Evolutionary conservation across 768 basidiomycete genomes (phyloP).

Genomic region (Serendipita sp.): DNA sequence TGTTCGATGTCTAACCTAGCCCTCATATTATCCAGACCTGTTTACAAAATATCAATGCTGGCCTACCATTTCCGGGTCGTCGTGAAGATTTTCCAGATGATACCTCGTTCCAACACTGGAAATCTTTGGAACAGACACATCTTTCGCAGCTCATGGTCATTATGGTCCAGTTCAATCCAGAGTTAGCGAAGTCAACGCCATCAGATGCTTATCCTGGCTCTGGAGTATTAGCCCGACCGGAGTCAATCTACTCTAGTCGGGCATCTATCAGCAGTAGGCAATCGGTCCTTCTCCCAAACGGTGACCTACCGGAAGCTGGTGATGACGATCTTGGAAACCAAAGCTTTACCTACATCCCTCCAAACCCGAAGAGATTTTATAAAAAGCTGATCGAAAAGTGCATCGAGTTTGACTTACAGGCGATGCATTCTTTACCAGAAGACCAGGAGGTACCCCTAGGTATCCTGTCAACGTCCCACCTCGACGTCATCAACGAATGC

Average conservation of each 20-base stretch:
- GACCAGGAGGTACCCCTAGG: slow-evolving; percentile 91
- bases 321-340: slow-evolving; percentile 59
- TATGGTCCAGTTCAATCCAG: slow-evolving; percentile 75
- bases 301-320: slow-evolving; percentile 18
- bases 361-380: slow-evolving; percentile 75
- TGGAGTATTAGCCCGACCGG: slow-evolving; percentile 29
- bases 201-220: slow-evolving; percentile 29
- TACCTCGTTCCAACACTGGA: slow-evolving; percentile 73
- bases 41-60: slow-evolving; percentile 79
- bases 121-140: slow-evolving; percentile 60
- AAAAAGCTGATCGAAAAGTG: slow-evolving; percentile 69
- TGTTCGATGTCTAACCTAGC: slow-evolving; percentile 7
- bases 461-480: slow-evolving; percentile 64
- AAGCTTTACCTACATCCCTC: slow-evolving; percentile 80
- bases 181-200: slow-evolving; percentile 64
- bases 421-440: slow-evolving; percentile 81
- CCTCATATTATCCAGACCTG: slow-evolving; percentile 41
- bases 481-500: slow-evolving; percentile 76
- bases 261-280: slow-evolving; percentile 52
- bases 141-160: slow-evolving; percentile 78
- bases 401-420: slow-evolving; percentile 69
- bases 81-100: slow-evolving; percentile 76
- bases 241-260: slow-evolving; percentile 43
- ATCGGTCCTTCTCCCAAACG: slow-evolving; percentile 22
- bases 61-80: slow-evolving; percentile 66